These are phyloP conservation scores for Phytophthora sp. DNA, from an alignment of 352 stramenopile species.

Conservation along the genomic window DNA sequence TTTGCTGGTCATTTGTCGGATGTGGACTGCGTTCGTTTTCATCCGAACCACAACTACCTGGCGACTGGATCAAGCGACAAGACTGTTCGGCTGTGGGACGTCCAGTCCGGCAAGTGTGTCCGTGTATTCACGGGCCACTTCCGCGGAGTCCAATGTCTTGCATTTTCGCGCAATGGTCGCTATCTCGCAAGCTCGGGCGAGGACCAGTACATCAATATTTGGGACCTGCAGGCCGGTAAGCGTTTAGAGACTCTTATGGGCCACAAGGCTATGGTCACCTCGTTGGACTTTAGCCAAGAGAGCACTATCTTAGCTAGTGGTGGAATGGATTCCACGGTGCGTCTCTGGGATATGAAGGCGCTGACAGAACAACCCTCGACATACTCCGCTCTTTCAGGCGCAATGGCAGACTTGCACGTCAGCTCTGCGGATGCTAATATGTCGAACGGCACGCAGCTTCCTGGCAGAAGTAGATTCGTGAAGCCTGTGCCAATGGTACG, in stretches of 20 bases:
- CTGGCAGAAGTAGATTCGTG: constrained; percentile 41
- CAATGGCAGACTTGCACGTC: constrained; percentile 46
- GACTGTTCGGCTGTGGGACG: constrained; percentile 94
- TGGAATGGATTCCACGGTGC: constrained; percentile 79
- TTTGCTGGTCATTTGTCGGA: constrained; percentile 94
- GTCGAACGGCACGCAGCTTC: constrained; percentile 16
- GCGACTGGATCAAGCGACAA: constrained; percentile 94
- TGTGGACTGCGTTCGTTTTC: constrained; percentile 92
- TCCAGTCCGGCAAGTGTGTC: constrained; percentile 92
- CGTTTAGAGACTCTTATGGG: constrained; percentile 84
- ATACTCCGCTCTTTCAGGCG: constrained; percentile 27
- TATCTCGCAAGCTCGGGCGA: constrained; percentile 90
- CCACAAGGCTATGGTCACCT: constrained; percentile 78
- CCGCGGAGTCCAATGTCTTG: constrained; percentile 85
- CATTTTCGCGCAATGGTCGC: constrained; percentile 90
- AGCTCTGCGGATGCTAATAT: constrained; percentile 11
- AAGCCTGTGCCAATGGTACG: constrained; percentile 69
- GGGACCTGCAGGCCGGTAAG: constrained; percentile 92
- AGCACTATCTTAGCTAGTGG: constrained; percentile 78
- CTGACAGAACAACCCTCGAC: constrained; percentile 59
- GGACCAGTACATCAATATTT: constrained; percentile 93
- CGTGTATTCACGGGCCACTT: constrained; percentile 93
- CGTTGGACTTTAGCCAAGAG: constrained; percentile 80
- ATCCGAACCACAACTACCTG: constrained; percentile 97
- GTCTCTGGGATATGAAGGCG: constrained; percentile 87